Percentiles rank a stretch among this genome's conserved stretches.
These are phyloP conservation scores for Calvatia gigantea DNA, from an alignment of 768 basidiomycete species.

Conservation along the genomic window DNA sequence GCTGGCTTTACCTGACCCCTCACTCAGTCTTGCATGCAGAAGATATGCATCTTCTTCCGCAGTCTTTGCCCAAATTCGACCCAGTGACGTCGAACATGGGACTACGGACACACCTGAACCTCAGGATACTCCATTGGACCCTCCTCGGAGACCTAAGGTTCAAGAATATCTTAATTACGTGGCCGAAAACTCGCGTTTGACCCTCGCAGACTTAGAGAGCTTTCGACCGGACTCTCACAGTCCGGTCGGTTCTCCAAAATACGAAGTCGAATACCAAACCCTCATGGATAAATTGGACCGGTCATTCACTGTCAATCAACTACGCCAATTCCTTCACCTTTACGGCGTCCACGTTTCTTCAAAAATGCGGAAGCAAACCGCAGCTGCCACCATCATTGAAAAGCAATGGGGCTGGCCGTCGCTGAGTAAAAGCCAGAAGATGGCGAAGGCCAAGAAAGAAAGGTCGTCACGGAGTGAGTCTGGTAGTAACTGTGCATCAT, in stretches of 20 bases:
- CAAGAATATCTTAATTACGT: constrained; percentile 57
- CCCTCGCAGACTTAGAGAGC: constrained; percentile 60
- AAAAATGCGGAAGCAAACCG: constrained; percentile 33
- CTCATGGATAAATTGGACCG: constrained; percentile 51
- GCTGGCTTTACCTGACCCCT: not conserved
- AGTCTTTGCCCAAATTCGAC: not conserved
- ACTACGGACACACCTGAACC: not conserved
- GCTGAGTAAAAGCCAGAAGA: constrained; percentile 46
- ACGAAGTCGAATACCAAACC: constrained; percentile 49
- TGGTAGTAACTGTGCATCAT: constrained; percentile 6
- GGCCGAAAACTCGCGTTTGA: constrained; percentile 41
- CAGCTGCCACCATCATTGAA: constrained; percentile 54
- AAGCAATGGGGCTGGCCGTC: constrained; percentile 69
- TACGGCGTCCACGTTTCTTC: constrained; percentile 37
- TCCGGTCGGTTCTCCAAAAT: constrained; percentile 31
- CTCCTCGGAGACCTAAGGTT: constrained; percentile 42
- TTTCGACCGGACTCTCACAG: constrained; percentile 34
- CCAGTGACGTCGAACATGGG: not conserved
- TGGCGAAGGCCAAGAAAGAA: constrained; percentile 48
- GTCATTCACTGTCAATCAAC: constrained; percentile 62
- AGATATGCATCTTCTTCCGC: not conserved
- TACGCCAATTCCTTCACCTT: constrained; percentile 48
- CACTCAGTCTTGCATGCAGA: not conserved
- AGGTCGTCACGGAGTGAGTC: constrained; percentile 42
- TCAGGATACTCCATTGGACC: constrained; percentile 17